Base-by-base conservation (phyloP, 2,329 filamentous ascomycete genomes). In the Dactylellina drechsleri region DNA sequence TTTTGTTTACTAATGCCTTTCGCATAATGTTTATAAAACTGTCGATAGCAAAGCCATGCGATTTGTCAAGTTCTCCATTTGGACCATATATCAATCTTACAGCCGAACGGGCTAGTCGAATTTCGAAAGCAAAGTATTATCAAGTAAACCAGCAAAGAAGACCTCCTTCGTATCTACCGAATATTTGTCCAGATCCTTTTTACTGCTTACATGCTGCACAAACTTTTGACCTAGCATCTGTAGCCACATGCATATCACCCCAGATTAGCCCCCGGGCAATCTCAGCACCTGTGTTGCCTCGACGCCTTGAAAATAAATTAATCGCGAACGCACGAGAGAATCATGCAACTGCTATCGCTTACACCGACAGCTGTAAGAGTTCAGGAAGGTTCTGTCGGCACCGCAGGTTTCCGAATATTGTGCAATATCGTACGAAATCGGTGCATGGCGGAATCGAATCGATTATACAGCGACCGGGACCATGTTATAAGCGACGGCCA, bases 121-220 rank as follows among this genome's bases (percentile, higher is more conserved):
- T 36, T 10, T 36, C 10, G 31, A 36, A 8, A 36, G 31, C 31
- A 36, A 36, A 36, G 1, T 36, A 36, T 36, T 36, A 52, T 18
- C 49, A n/a, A 52, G 7, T 5, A 7, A 7, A 20, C n/a, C 28
- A 20, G 5, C 53, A 28, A 18, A 16, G 18, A 20, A 45, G 36
- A 2, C 31, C 41, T 58, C 8, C 12, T 65, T 68, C 64, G 53
- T 64, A 75, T 75, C 71, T 75, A 75, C 71, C 71, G 64, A 68
- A 68, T 36, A 49, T 43, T 26, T 16, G 47, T 66, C 70, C 58
- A 58, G 62, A 59, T 67, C 70, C 70, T 67, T 74, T 73, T 61
- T 60, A 36, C 57, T 62, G 70, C 62, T 66, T 57, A 66, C 20
- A 66, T 61, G 31, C 31, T 36, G 31, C 31, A 36, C 31, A 36